Evolutionary conservation across 177 flowering plant genomes (phyloP).

Genomic region (Telopea speciosissima): DNA sequence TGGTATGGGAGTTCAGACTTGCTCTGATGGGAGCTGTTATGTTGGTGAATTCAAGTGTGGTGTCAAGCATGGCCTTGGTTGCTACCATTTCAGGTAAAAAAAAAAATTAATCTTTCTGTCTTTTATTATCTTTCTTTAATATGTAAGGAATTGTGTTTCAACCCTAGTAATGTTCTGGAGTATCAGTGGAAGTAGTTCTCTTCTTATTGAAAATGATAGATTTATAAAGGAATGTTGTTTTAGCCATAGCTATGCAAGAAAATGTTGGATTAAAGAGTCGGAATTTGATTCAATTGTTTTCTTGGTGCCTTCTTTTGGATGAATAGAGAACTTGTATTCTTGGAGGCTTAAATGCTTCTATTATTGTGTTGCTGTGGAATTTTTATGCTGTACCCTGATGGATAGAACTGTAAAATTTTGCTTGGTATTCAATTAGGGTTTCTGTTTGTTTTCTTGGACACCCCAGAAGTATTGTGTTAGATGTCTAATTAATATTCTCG

Average conservation of each 20-base stretch:
- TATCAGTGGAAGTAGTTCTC: not conserved
- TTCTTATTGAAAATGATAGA: too few species aligned
- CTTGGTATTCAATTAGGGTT: not conserved
- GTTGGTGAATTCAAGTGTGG: constrained; percentile 83
- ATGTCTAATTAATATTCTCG: too few species aligned
- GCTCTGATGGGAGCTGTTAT: constrained; percentile 80
- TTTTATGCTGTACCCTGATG: not conserved
- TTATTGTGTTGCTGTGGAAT: too few species aligned
- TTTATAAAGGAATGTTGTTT: too few species aligned
- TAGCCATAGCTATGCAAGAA: too few species aligned
- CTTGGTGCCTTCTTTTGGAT: not conserved
- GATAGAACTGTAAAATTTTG: constrained; percentile 2
- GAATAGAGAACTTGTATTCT: not conserved
- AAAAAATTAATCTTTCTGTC: not conserved
- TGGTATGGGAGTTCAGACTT: constrained; percentile 75
- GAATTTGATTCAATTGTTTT: constrained; percentile 2
- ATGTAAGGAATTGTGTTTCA: not conserved
- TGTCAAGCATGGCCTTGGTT: constrained; percentile 91
- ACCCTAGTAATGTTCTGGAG: not conserved
- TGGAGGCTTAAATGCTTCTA: not conserved
- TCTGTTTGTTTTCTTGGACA: not conserved
- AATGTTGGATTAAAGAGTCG: not conserved
- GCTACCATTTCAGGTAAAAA: constrained; percentile 77
- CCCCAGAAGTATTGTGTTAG: not conserved
- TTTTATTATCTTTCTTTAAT: not conserved